Conservation (phyloP, 2,329 filamentous ascomycete genomes). For the Aphanoascus verrucosus region DNA sequence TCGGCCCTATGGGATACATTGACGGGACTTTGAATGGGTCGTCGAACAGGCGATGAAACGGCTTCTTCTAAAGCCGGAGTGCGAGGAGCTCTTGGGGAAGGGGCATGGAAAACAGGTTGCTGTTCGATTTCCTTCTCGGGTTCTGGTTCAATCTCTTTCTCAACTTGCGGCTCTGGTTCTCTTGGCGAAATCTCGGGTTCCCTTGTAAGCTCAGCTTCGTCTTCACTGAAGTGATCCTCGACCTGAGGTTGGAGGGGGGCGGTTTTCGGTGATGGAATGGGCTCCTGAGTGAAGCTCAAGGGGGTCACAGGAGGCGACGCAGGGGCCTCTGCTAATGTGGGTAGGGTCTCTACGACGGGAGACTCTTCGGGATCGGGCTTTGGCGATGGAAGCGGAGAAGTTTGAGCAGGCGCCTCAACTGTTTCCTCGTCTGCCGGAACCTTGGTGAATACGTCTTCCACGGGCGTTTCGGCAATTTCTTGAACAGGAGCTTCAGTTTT, state of each 20-base stretch:
- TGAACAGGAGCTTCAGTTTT: neutral
- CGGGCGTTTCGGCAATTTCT: neutral
- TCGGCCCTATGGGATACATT: conserved; percentile 12
- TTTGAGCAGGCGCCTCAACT: conserved; percentile 5
- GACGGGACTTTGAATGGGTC: conserved; percentile 4
- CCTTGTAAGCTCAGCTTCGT: conserved; percentile 1
- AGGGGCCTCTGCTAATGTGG: conserved; percentile 13
- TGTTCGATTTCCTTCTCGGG: neutral
- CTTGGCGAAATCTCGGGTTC: neutral
- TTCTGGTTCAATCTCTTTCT: neutral
- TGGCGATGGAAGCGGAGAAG: conserved; percentile 11
- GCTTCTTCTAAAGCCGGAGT: neutral
- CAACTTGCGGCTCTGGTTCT: neutral
- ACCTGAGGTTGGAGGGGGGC: conserved; percentile 7
- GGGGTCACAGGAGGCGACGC: conserved; percentile 11
- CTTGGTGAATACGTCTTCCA: too few species aligned
- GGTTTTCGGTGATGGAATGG: conserved; percentile 3
- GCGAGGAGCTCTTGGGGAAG: neutral
- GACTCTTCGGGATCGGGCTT: conserved; percentile 1
- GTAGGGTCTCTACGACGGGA: conserved; percentile 18
- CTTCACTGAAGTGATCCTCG: neutral
- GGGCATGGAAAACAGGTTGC: neutral
- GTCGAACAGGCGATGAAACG: conserved; percentile 1
- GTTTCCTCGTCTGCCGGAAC: too few species aligned
- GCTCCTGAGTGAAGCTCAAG: conserved; percentile 10